Evolutionary conservation across 352 stramenopile species (phyloP), one percentile per base, ranked within the genome.

Genomic region (Globisporangium echinulatum): DNA sequence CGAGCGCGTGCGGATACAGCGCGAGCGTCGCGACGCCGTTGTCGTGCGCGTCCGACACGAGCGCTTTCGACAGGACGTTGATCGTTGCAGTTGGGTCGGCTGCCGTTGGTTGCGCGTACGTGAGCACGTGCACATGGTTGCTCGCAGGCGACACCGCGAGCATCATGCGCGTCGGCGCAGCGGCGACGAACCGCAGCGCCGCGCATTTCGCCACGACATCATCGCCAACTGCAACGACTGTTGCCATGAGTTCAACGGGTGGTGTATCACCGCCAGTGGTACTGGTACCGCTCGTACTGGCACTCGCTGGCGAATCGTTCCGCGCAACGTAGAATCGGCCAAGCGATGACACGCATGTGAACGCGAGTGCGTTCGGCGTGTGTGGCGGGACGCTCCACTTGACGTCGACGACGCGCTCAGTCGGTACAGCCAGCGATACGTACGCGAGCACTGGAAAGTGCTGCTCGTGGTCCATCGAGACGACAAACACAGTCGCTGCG

Each of bases 401-500:
- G 43, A 82, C 79, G 54, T 89, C 82, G 5, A 89, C 63, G 1
- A 86, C 55, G 5, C 44, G 59, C 40, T 91, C 82, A 19, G 56
- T 66, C 2, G 62, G 36, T 11, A 70, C 61, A 39, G 60, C 64
- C 25, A 91, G 56, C 15, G 62, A 67, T 39, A 85, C 70, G 59
- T 77, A 89, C 0, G 77, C 81, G n/a, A 85, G 52, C 0, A 86
- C 72, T 0, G 60, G 66, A 46, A 93, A 93, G n/a, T 73, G 69
- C 40, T 77, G 79, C 50, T 91, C 80, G 52, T 88, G 79, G 13
- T 91, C 83, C 54, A 89, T 66, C 7, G 79, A 89, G 3, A 91
- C 6, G 7, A 91, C 48, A 47, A 88, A 88, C 4, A 90, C 67
- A 0, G 54, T 52, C 11, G 64, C 52, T 48, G 67, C 70, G 0